Conservation (phyloP, 495 filamentous ascomycete species). For the Aspergillus steynii region DNA sequence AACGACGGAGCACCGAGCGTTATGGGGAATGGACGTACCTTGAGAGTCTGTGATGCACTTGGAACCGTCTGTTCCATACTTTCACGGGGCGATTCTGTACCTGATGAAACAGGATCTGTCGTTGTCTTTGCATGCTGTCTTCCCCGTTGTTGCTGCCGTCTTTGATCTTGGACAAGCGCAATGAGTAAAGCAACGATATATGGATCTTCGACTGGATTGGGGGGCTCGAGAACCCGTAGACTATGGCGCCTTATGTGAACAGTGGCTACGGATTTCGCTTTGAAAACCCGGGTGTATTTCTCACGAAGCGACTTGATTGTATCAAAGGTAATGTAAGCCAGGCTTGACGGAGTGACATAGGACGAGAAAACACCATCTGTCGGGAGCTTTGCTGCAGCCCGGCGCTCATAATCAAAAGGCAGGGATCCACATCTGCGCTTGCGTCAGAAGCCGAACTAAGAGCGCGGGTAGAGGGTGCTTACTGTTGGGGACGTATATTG, state of each 20-base stretch:
- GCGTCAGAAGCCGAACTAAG: background rate
- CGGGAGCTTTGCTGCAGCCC: background rate
- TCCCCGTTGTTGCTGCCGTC: constrained; percentile 1
- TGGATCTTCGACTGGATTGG: constrained; percentile 1
- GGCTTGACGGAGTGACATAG: background rate
- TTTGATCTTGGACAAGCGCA: constrained; percentile 3
- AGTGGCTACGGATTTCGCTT: background rate
- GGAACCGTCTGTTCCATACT: too few relatives aligned
- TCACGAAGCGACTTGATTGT: constrained; percentile 5
- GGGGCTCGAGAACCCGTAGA: constrained; percentile 2
- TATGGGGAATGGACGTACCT: too few relatives aligned
- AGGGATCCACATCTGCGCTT: background rate
- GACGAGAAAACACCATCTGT: constrained; percentile 4
- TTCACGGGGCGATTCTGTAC: too few relatives aligned
- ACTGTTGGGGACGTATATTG: constrained; percentile 2
- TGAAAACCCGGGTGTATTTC: background rate
- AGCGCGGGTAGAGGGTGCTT: background rate
- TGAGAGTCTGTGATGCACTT: too few relatives aligned
- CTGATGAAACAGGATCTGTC: background rate
- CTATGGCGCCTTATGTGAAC: background rate
- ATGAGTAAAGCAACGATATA: constrained; percentile 3
- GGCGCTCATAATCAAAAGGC: background rate
- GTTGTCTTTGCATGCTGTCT: background rate
- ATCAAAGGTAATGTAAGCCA: constrained; percentile 3
- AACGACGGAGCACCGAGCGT: too few relatives aligned